Base-by-base conservation (phyloP, 345 rosid genomes). In the Murraya koenigii region DNA sequence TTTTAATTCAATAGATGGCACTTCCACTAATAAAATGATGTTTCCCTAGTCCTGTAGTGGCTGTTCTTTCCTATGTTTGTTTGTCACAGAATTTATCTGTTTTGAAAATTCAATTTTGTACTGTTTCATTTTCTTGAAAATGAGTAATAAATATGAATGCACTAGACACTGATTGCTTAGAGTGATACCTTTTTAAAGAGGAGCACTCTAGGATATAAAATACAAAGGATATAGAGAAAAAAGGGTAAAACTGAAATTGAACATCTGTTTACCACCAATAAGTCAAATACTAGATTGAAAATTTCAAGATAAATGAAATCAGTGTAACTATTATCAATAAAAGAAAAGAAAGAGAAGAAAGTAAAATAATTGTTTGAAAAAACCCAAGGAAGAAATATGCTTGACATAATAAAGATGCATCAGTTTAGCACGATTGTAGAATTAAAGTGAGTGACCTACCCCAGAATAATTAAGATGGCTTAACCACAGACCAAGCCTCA, bases 401-500 rank as follows among this genome's bases (percentile, higher is more conserved):
- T 41, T 73, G 67, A 39, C 64, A 60, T 49, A 73, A 73, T 22
- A 72, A 36, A 33, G 8, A 26, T 35, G 66, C 52, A 25, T 35
- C 66, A 58, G 14, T 72, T 49, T 13, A 52, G 60, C 6, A 47
- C 30, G 8, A 28, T 26, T 8, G 23, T 30, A 63, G 61, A 55
- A 58, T 30, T 26, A 17, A 13, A 66, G 75, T 25, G 58, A 60
- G 7, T 55, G 71, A 78, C 89, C 36, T 87, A 91, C 97, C 89
- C 20, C 81, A 39, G 86, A 75, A 69, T 71, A 76, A 82, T 83
- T 88, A 69, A 87, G 84, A 88, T 82, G 68, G 78, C 75, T 78
- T 79, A 93, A 83, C 92, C 93, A 90, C 79, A 78, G 76, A 75
- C 88, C 84, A 36, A 95, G 92, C 83, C 90, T 89, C 90, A 86